Percentiles rank a stretch among this genome's conserved stretches.
Conservation (phyloP, 1,284 basidiomycete species). For the Tilletia horrida region DNA sequence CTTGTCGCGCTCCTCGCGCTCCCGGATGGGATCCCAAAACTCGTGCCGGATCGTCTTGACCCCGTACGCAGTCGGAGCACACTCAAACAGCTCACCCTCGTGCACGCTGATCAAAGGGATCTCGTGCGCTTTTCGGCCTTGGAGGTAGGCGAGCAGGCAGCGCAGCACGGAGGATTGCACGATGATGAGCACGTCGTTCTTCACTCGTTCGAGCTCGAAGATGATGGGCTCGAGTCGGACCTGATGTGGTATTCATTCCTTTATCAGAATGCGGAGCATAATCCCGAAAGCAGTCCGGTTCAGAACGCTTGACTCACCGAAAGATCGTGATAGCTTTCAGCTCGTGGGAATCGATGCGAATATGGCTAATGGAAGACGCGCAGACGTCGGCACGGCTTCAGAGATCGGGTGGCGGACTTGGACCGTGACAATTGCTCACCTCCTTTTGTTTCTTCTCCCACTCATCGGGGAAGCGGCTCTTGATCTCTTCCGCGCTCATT, state of each 20-base stretch:
- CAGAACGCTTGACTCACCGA: conserved; percentile 16
- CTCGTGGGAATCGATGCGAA: conserved; percentile 65
- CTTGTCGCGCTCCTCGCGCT: conserved; percentile 44
- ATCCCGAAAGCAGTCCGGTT: no score
- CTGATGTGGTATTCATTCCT: background rate
- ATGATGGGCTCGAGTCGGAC: conserved; percentile 70
- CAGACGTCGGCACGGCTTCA: background rate
- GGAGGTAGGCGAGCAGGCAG: conserved; percentile 67
- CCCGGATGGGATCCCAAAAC: conserved; percentile 48
- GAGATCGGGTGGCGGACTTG: no score
- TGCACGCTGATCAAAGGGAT: conserved; percentile 89
- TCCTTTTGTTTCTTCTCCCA: conserved; percentile 88
- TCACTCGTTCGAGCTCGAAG: conserved; percentile 75
- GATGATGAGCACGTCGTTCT: conserved; percentile 64
- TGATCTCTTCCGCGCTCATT: conserved; percentile 81
- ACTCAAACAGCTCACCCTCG: conserved; percentile 52
- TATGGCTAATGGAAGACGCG: conserved; percentile 63
- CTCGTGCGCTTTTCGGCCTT: conserved; percentile 90
- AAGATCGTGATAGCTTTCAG: conserved; percentile 77
- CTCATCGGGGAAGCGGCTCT: conserved; percentile 85
- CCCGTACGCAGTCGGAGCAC: conserved; percentile 51
- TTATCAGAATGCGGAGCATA: no score
- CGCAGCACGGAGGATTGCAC: conserved; percentile 95
- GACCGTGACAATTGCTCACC: no score
- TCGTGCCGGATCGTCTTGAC: conserved; percentile 46